Conservation (phyloP, 2,329 filamentous ascomycete species). For the Alternaria sp. region DNA sequence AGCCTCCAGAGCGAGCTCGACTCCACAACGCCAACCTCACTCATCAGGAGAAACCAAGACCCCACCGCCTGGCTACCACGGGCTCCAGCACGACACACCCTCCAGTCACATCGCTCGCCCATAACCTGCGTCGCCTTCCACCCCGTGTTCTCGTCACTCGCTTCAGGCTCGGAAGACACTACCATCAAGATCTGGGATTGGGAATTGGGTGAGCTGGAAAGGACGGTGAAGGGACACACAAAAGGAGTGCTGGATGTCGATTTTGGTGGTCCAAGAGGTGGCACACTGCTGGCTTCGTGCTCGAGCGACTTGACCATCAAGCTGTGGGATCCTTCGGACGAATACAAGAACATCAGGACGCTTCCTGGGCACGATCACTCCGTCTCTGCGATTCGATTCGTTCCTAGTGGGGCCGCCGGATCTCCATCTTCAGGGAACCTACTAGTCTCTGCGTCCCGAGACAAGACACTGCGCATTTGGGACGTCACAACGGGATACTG, state of each 20-base stretch:
- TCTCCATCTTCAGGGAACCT: constrained; percentile 82
- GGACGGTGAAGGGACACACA: constrained; percentile 91
- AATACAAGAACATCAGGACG: constrained; percentile 94
- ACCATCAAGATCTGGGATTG: constrained; percentile 99
- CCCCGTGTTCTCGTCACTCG: constrained; percentile 86
- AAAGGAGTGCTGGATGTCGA: constrained; percentile 88
- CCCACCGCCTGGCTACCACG: constrained; percentile 86
- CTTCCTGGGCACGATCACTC: constrained; percentile 91
- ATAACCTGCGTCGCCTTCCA: constrained; percentile 93
- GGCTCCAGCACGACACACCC: constrained; percentile 77
- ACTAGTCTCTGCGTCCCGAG: constrained; percentile 83
- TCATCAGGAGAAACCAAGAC: constrained; percentile 81
- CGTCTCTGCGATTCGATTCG: constrained; percentile 86
- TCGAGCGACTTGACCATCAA: constrained; percentile 92
- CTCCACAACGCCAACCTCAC: constrained; percentile 77
- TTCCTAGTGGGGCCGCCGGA: constrained; percentile 80
- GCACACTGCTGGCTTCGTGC: constrained; percentile 80
- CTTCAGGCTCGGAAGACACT: constrained; percentile 88
- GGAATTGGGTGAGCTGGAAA: constrained; percentile 88
- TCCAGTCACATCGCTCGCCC: constrained; percentile 81
- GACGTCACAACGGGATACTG: constrained; percentile 93
- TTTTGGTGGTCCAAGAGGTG: constrained; percentile 83
- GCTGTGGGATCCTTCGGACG: constrained; percentile 88
- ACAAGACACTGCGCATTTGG: constrained; percentile 87
- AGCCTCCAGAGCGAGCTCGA: constrained; percentile 83